Conservation (phyloP, 805 yeast species). For the Hanseniaspora clermontiae region DNA sequence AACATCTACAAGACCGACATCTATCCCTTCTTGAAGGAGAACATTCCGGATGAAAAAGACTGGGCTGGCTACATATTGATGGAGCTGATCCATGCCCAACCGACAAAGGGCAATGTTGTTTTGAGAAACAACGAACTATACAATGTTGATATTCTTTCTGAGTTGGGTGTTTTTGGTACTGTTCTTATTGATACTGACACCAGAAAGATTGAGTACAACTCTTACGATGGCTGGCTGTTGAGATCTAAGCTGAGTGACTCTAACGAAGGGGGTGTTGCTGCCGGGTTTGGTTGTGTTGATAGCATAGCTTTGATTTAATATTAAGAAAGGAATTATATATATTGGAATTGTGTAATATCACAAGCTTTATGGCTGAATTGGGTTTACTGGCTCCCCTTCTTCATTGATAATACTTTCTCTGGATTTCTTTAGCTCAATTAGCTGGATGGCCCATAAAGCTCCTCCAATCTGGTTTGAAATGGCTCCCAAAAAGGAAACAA, state of each 20-base stretch:
- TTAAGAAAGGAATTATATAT: background rate
- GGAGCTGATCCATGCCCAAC: slow-evolving; percentile 75
- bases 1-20: slow-evolving; percentile 80
- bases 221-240: slow-evolving; percentile 69
- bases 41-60: slow-evolving; percentile 43
- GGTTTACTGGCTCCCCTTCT: background rate
- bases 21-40: slow-evolving; percentile 49
- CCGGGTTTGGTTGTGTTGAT: slow-evolving; percentile 96
- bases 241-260: slow-evolving; percentile 79
- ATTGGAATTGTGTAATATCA: background rate
- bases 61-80: slow-evolving; percentile 89
- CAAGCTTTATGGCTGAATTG: background rate
- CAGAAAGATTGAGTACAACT: slow-evolving; percentile 45
- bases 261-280: slow-evolving; percentile 98
- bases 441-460: slow-evolving; percentile 48
- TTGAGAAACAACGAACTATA: slow-evolving; percentile 51
- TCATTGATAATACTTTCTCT: background rate
- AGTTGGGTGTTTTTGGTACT: slow-evolving; percentile 83
- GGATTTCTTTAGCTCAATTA: slow-evolving; percentile 21
- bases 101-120: slow-evolving; percentile 53
- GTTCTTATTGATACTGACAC: slow-evolving; percentile 55
- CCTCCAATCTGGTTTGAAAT: slow-evolving; percentile 51
- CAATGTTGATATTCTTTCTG: slow-evolving; percentile 72
- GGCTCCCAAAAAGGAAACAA: slow-evolving; percentile 40
- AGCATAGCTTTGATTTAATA: slow-evolving; percentile 43